Conservation (phyloP, 2,329 filamentous ascomycete species). For the Ophiocordyceps robertsii region DNA sequence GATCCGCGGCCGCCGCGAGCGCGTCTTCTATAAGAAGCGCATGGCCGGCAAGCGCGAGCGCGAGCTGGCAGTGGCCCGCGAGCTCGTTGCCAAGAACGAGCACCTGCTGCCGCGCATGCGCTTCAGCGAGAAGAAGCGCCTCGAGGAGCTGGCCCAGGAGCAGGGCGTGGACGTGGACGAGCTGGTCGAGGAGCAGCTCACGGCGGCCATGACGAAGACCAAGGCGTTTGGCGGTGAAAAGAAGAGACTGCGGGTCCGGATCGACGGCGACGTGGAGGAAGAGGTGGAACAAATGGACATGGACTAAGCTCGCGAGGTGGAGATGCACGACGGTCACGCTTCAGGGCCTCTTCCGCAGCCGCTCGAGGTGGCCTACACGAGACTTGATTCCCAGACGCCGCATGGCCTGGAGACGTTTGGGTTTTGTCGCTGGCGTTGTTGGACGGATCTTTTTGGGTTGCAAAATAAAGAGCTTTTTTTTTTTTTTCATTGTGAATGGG, state of each 20-base stretch:
- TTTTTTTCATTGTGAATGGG: not conserved
- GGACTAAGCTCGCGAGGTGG: constrained; percentile 8
- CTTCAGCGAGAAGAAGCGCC: constrained; percentile 45
- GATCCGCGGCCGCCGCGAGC: constrained; percentile 71
- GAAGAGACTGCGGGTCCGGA: constrained; percentile 22
- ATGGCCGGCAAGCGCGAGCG: constrained; percentile 83
- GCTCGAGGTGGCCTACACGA: not conserved
- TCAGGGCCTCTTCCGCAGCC: not conserved
- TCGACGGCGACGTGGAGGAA: constrained; percentile 21
- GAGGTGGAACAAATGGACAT: constrained; percentile 18
- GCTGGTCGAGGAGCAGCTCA: constrained; percentile 19
- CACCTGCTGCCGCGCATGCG: constrained; percentile 72
- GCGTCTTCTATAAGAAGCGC: constrained; percentile 85
- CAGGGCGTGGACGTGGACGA: constrained; percentile 34
- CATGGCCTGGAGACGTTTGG: not conserved
- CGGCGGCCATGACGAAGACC: constrained; percentile 12
- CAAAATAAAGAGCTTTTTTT: not conserved
- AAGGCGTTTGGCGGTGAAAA: constrained; percentile 30
- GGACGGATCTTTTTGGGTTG: constrained; percentile 1
- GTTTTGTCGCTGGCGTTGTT: constrained; percentile 2
- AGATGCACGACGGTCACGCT: not conserved
- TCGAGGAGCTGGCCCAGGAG: constrained; percentile 41
- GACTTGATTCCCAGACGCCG: not conserved
- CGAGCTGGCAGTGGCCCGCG: constrained; percentile 66
- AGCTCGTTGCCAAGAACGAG: constrained; percentile 82